These are phyloP conservation scores for Fragaria ananassa DNA, from an alignment of 306 rosid genomes.

Conservation along the genomic window DNA sequence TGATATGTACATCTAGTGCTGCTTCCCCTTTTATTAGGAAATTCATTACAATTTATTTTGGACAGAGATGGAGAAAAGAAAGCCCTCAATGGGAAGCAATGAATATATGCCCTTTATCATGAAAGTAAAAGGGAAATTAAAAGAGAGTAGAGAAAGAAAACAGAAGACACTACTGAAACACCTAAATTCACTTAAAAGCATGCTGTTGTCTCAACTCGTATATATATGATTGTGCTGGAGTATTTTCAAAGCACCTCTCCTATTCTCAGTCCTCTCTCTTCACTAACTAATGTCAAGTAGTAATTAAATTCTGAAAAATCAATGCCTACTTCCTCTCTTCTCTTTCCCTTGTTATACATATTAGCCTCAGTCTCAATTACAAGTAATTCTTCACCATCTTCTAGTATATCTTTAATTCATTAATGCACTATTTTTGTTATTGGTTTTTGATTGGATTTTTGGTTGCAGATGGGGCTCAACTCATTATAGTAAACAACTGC, in stretches of 20 bases:
- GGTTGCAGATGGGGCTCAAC: slow-evolving; percentile 74
- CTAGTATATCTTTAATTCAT: slow-evolving; percentile 16
- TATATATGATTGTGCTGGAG: not conserved
- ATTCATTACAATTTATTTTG: not conserved
- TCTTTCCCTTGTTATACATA: slow-evolving; percentile 31
- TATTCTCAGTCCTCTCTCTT: not conserved
- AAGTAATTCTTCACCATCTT: slow-evolving; percentile 36
- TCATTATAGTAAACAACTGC: slow-evolving; percentile 84
- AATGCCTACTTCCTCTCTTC: slow-evolving; percentile 44
- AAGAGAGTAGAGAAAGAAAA: slow-evolving; percentile 31
- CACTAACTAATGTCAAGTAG: not conserved
- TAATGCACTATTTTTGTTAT: not conserved
- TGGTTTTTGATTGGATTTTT: slow-evolving; percentile 5
- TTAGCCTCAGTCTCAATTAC: slow-evolving; percentile 30
- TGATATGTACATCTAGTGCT: slow-evolving; percentile 4
- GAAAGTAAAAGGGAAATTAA: slow-evolving; percentile 44
- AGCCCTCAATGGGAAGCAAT: slow-evolving; percentile 65
- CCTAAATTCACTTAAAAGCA: slow-evolving; percentile 20
- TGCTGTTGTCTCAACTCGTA: slow-evolving; percentile 25
- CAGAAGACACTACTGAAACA: slow-evolving; percentile 26
- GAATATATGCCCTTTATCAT: slow-evolving; percentile 60
- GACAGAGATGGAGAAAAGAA: slow-evolving; percentile 22
- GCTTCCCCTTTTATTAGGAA: not conserved
- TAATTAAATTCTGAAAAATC: slow-evolving; percentile 4
- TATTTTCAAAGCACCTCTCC: not conserved